Percentiles rank a stretch among this genome's conserved stretches.
Evolutionary conservation across 192 early-diverging fungal genomes (phyloP).

Genomic region (Coemansia sp.): DNA sequence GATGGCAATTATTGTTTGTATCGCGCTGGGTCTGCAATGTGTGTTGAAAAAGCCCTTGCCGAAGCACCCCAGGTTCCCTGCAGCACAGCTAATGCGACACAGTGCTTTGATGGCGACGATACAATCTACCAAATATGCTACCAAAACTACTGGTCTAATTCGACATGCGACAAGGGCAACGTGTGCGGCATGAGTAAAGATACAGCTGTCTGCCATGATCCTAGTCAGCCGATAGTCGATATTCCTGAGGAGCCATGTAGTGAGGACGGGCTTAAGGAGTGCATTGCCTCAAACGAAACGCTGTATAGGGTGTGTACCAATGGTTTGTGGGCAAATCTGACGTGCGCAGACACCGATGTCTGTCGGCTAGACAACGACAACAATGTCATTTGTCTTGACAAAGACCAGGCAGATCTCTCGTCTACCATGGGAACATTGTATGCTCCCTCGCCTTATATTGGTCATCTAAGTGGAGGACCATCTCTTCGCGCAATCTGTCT

Average conservation of each 20-base stretch:
- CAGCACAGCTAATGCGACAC: constrained; percentile 22
- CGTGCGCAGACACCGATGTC: constrained; percentile 32
- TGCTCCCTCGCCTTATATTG: constrained; percentile 15
- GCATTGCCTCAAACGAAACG: constrained; percentile 21
- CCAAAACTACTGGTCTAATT: constrained; percentile 33
- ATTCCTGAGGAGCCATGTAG: constrained; percentile 40
- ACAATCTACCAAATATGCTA: constrained; percentile 32
- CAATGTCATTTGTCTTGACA: constrained; percentile 28
- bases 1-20: constrained; percentile 25
- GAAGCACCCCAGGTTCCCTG: constrained; percentile 33
- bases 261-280: constrained; percentile 19
- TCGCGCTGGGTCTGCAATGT: constrained; percentile 14
- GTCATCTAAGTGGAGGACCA: neutral
- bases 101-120: constrained; percentile 17
- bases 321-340: constrained; percentile 39
- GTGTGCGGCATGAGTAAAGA: constrained; percentile 41
- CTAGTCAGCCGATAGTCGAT: constrained; percentile 29
- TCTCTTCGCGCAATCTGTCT: constrained; percentile 9
- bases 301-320: constrained; percentile 43
- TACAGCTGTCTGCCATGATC: constrained; percentile 39
- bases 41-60: constrained; percentile 33
- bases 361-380: constrained; percentile 29
- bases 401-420: constrained; percentile 12
- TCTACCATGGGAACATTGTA: constrained; percentile 1
- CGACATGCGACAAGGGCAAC: constrained; percentile 30